Percentiles rank a stretch among this genome's conserved stretches.
Evolutionary conservation across 2,329 filamentous ascomycete genomes (phyloP).

Genomic region (Paracorniculantispora psalliotae): DNA sequence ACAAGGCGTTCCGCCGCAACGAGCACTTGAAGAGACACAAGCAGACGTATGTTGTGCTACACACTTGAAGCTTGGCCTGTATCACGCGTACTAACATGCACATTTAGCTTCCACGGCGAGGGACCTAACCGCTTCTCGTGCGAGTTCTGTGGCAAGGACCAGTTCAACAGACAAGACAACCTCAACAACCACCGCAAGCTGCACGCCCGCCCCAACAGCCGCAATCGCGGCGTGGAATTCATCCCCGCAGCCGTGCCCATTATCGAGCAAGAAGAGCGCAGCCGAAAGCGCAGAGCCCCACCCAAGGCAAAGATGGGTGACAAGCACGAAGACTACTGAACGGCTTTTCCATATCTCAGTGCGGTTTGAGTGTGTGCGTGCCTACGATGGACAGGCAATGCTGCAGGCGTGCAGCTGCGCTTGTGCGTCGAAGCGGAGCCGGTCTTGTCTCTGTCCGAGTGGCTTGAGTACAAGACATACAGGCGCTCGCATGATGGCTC

Average conservation of each 20-base stretch:
- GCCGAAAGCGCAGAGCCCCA: conserved; percentile 34
- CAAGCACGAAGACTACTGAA: conserved; percentile 28
- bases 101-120: conserved; percentile 31
- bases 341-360: background rate
- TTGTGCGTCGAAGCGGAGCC: background rate
- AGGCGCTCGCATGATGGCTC: conserved; percentile 7
- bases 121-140: conserved; percentile 36
- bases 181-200: conserved; percentile 39
- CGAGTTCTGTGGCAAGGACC: conserved; percentile 38
- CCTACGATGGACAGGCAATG: background rate
- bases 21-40: conserved; percentile 54
- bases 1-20: conserved; percentile 45
- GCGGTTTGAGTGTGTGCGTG: background rate
- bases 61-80: background rate
- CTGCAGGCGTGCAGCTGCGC: background rate
- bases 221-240: conserved; percentile 36
- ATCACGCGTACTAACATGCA: conserved; percentile 1
- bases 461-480: conserved; percentile 10
- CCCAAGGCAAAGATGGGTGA: conserved; percentile 32
- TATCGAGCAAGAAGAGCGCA: conserved; percentile 37
- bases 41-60: conserved; percentile 38
- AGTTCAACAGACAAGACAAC: conserved; percentile 38
- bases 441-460: background rate
- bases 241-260: conserved; percentile 35
- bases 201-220: conserved; percentile 34